Evolutionary conservation across 2,329 filamentous ascomycete species (phyloP).

Genomic region (Elsinoe perseae): DNA sequence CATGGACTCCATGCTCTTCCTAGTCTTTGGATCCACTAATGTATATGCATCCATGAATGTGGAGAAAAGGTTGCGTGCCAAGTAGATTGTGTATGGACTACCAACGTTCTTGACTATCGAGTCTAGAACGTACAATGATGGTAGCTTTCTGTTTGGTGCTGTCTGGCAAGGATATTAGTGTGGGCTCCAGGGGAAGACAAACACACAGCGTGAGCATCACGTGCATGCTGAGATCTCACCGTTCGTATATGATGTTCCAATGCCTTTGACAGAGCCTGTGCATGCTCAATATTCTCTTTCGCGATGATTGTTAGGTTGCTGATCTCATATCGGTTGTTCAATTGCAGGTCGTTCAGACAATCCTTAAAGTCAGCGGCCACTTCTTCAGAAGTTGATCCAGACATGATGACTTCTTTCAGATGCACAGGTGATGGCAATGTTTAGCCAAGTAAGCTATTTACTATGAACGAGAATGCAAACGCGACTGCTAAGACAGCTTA

Average conservation of each 20-base stretch:
- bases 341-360: slow-evolving; percentile 81
- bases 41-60: slow-evolving; percentile 97
- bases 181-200: background rate
- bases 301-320: slow-evolving; percentile 96
- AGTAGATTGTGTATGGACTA: slow-evolving; percentile 91
- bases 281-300: slow-evolving; percentile 93
- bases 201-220: background rate
- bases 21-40: slow-evolving; percentile 71
- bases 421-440: slow-evolving; percentile 8
- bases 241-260: slow-evolving; percentile 89
- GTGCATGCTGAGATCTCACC: slow-evolving; percentile 51
- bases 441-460: slow-evolving; percentile 13
- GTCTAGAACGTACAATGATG: slow-evolving; percentile 94
- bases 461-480: slow-evolving; percentile 1
- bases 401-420: slow-evolving; percentile 52
- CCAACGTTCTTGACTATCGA: slow-evolving; percentile 98
- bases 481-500: background rate
- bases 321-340: slow-evolving; percentile 91
- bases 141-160: slow-evolving; percentile 78
- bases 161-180: slow-evolving; percentile 50
- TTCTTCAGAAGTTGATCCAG: slow-evolving; percentile 61
- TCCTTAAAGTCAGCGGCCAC: slow-evolving; percentile 93
- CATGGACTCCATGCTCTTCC: slow-evolving; percentile 93
- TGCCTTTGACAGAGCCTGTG: slow-evolving; percentile 81
- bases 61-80: slow-evolving; percentile 81